Conservation (phyloP, 352 stramenopile genomes). For the Globisporangium cederbergense region DNA sequence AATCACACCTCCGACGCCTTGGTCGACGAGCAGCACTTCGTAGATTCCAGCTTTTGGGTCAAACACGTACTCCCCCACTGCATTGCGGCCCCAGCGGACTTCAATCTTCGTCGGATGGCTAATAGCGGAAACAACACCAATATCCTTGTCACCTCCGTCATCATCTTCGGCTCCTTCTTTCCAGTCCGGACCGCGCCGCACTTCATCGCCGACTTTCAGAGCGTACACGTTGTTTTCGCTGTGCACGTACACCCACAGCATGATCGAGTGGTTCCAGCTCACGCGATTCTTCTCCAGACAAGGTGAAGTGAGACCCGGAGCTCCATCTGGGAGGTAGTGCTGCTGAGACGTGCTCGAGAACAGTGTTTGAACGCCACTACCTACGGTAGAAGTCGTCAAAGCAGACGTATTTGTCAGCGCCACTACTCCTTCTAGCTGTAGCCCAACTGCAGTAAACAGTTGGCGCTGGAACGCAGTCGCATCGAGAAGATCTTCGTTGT, state of each 20-base stretch:
- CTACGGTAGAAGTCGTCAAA: neutral
- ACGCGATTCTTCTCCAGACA: conserved; percentile 29
- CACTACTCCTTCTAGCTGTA: conserved; percentile 57
- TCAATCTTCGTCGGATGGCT: conserved; percentile 35
- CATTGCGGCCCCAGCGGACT: conserved; percentile 43
- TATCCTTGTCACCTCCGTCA: conserved; percentile 15
- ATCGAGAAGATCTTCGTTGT: conserved; percentile 25
- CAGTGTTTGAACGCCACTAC: neutral
- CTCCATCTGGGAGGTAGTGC: conserved; percentile 38
- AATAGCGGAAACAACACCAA: conserved; percentile 50
- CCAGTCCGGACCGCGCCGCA: conserved; percentile 57
- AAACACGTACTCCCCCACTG: conserved; percentile 40
- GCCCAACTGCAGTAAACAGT: conserved; percentile 57
- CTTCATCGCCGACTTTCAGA: conserved; percentile 63
- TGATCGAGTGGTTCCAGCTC: conserved; percentile 73
- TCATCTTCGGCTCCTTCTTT: conserved; percentile 22
- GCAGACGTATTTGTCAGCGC: conserved; percentile 20
- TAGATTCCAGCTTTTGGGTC: conserved; percentile 46
- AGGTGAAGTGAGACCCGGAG: conserved; percentile 36
- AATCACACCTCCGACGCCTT: conserved; percentile 56
- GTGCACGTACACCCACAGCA: conserved; percentile 69
- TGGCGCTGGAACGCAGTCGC: conserved; percentile 60
- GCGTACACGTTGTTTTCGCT: conserved; percentile 40
- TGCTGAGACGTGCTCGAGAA: neutral
- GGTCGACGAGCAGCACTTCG: conserved; percentile 50